Percentiles rank a stretch among this genome's conserved stretches.
Evolutionary conservation across 495 filamentous ascomycete genomes (phyloP).

Genomic region (Arthonia radiata): DNA sequence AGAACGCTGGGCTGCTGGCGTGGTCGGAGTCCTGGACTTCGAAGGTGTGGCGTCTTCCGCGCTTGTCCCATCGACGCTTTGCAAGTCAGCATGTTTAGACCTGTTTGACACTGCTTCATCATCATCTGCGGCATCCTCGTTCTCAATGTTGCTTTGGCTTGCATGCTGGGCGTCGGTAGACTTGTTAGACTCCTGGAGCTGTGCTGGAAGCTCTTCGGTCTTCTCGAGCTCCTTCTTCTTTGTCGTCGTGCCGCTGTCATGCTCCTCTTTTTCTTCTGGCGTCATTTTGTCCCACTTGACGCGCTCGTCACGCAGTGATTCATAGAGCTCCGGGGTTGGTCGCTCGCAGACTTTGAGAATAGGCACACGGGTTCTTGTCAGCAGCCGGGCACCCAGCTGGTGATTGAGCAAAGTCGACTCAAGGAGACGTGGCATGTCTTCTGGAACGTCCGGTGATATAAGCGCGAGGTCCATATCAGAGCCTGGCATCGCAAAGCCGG

Average conservation of each 20-base stretch:
- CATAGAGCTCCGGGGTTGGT: conserved; percentile 26
- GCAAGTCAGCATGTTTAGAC: too few relatives aligned
- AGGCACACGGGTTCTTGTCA: conserved; percentile 50
- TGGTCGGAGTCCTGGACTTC: too few relatives aligned
- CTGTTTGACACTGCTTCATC: too few relatives aligned
- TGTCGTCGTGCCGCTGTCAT: conserved; percentile 1
- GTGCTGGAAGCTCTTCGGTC: conserved; percentile 1
- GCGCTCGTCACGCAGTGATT: conserved; percentile 27
- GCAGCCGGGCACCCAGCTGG: conserved; percentile 41
- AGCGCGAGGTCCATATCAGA: conserved; percentile 58
- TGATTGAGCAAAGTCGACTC: conserved; percentile 43
- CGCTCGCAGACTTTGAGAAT: conserved; percentile 61
- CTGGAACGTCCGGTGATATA: conserved; percentile 19
- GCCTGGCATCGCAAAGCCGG: conserved; percentile 45
- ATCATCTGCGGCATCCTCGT: too few relatives aligned
- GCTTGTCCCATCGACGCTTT: too few relatives aligned
- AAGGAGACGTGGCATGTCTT: conserved; percentile 30
- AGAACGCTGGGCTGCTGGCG: too few relatives aligned
- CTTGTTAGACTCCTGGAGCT: background rate
- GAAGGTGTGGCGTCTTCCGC: too few relatives aligned
- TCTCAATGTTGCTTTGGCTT: too few relatives aligned
- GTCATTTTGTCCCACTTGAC: conserved; percentile 28
- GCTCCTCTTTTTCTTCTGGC: conserved; percentile 6
- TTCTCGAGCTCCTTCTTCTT: conserved; percentile 5
- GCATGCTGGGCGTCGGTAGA: conserved; percentile 1